Evolutionary conservation across 2,329 filamentous ascomycete species (phyloP).

Genomic region (Penicillium sp.): DNA sequence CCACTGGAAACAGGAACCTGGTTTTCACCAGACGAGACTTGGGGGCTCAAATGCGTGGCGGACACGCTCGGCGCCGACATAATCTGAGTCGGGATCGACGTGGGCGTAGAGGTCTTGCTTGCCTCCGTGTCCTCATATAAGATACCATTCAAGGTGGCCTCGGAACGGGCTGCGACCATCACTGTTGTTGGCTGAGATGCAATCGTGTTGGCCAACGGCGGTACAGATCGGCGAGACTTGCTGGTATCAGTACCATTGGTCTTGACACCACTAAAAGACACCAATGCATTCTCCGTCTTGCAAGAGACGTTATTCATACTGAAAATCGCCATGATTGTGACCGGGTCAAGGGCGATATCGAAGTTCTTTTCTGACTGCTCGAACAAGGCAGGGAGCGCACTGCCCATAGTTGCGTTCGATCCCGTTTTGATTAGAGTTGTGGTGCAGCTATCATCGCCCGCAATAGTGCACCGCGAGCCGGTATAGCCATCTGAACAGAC

Average conservation of each 20-base stretch:
- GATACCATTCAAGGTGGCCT: conserved; percentile 38
- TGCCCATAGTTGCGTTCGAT: conserved; percentile 73
- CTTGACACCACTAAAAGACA: conserved; percentile 67
- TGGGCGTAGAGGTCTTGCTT: conserved; percentile 26
- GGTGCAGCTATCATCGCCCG: conserved; percentile 53
- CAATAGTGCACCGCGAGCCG: conserved; percentile 54
- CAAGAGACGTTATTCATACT: conserved; percentile 74
- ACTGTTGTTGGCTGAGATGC: conserved; percentile 6
- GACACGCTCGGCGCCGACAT: conserved; percentile 18
- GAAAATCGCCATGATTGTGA: conserved; percentile 69
- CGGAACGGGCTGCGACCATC: conserved; percentile 24
- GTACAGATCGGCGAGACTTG: conserved; percentile 28
- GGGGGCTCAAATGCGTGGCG: not conserved
- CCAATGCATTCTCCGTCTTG: conserved; percentile 76
- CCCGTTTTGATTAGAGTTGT: conserved; percentile 47
- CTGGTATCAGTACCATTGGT: conserved; percentile 15
- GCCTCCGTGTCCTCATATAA: conserved; percentile 30
- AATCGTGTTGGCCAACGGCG: conserved; percentile 1
- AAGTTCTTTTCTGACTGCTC: conserved; percentile 63
- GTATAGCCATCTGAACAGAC: conserved; percentile 88
- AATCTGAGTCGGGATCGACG: conserved; percentile 16
- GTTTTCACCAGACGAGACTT: not conserved
- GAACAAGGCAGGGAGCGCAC: conserved; percentile 72
- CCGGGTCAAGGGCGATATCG: conserved; percentile 68
- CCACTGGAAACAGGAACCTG: not conserved